Evolutionary conservation across 139 green algal species (phyloP), one percentile per base, ranked within the genome.

Genomic region (Micractinium sp.): DNA sequence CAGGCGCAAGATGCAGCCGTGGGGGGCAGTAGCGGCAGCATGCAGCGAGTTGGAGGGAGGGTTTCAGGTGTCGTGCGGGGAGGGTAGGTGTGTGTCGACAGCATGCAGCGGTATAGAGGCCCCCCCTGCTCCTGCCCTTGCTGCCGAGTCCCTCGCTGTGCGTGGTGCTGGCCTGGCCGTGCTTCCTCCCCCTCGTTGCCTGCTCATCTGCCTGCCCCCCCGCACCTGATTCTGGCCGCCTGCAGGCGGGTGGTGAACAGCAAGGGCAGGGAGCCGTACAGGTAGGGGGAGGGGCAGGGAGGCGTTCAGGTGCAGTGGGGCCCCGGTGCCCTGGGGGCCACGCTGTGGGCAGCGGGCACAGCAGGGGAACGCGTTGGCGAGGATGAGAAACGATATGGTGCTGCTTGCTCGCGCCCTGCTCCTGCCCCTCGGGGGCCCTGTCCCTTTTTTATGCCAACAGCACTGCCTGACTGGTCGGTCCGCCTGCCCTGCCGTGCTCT

Each of bases 201-300:
- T 41, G 74, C 74, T 16, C 36, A n/a, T 33, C 71, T 20, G 5
- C 71, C 71, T 77, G 71, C 67, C 67, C 22, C 25, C 67, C 67
- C 31, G 25, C 22, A 16, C 67, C 31, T 56, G 47, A 56, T 9
- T 9, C 31, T 78, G n/a, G 31, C n/a, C 0, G 9, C n/a, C n/a
- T 41, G 73, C 80, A 83, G 38, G 53, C 75, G 60, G 0, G 89
- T 89, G 27, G 75, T 92, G 25, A 87, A 87, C 76, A 89, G 81
- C 60, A 79, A 88, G 60, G 89, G 89, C 13, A 83, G 80, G 25
- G n/a, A 82, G 38, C 84, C 89, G 0, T 86, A 71, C 81, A 86
- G 81, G 81, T 86, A 5, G 13, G 60, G 20, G 63, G 63, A 3
- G 5, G 47, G 63, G 63, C 20, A 25, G 63, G 63, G 63, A 29